phyloP scores from a whole-genome alignment of 805 yeast genomes.

The Candida yuanshanica region DNA sequence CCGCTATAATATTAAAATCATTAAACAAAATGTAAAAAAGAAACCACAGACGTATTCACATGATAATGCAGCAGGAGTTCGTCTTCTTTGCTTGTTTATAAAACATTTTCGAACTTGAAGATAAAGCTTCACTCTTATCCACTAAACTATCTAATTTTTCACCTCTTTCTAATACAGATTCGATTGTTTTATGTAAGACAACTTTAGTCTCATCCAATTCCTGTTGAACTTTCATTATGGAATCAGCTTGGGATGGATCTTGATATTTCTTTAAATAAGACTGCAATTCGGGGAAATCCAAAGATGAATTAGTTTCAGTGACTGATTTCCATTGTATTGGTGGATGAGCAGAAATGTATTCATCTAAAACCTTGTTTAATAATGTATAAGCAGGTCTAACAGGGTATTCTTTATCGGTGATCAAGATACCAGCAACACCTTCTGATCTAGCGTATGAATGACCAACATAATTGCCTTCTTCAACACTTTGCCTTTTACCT shows the following conservation, averaged over 20 bases:
- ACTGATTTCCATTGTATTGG: slow-evolving; percentile 58
- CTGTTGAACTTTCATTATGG: slow-evolving; percentile 94
- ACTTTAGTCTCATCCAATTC: slow-evolving; percentile 97
- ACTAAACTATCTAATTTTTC: slow-evolving; percentile 92
- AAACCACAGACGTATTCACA: slow-evolving; percentile 31
- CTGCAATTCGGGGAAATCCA: slow-evolving; percentile 57
- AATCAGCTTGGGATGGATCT: slow-evolving; percentile 96
- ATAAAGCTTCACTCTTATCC: slow-evolving; percentile 90
- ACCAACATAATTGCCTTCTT: slow-evolving; percentile 80
- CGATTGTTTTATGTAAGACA: slow-evolving; percentile 92
- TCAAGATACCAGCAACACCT: slow-evolving; percentile 86
- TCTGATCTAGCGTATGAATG: slow-evolving; percentile 88
- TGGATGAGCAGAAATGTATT: slow-evolving; percentile 80
- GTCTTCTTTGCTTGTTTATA: slow-evolving; percentile 96
- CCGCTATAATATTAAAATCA: too few relatives aligned
- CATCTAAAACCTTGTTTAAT: slow-evolving; percentile 86
- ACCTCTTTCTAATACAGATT: slow-evolving; percentile 90
- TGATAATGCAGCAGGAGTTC: slow-evolving; percentile 79
- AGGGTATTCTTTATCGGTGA: slow-evolving; percentile 94
- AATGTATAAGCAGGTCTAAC: slow-evolving; percentile 94
- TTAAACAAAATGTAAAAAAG: background rate
- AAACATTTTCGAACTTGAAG: slow-evolving; percentile 85
- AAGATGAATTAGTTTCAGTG: slow-evolving; percentile 37
- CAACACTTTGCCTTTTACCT: slow-evolving; percentile 91
- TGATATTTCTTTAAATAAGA: slow-evolving; percentile 78